Evolutionary conservation across 768 basidiomycete genomes (phyloP).

Genomic region (Boletellus emodensis): DNA sequence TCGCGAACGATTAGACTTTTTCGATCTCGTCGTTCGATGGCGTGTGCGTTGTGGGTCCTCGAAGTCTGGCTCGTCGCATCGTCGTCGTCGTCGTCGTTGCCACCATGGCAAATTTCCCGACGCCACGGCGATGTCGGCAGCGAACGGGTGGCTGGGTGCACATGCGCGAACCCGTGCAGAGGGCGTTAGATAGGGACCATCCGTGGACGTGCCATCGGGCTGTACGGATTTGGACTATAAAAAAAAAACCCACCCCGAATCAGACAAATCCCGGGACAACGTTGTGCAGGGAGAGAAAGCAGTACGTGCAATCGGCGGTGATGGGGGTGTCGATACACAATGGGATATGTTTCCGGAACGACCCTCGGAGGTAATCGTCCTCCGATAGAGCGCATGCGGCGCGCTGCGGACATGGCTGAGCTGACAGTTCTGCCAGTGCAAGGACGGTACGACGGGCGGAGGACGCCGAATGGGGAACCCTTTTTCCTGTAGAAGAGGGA

Average conservation of each 20-base stretch:
- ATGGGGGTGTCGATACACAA: not conserved
- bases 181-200: too few relatives aligned
- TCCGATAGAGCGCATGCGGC: too few relatives aligned
- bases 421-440: too few relatives aligned
- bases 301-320: slow-evolving; percentile 9
- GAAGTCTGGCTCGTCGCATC: too few relatives aligned
- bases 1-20: not conserved
- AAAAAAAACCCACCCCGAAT: not conserved
- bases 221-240: not conserved
- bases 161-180: slow-evolving; percentile 4
- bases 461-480: too few relatives aligned
- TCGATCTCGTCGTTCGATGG: not conserved
- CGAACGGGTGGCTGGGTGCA: slow-evolving; percentile 21
- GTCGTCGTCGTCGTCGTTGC: not conserved
- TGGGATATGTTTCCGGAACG: not conserved
- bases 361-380: not conserved
- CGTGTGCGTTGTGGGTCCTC: too few relatives aligned
- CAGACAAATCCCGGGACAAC: not conserved
- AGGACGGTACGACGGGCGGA: too few relatives aligned
- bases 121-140: slow-evolving; percentile 10
- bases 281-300: not conserved
- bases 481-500: too few relatives aligned
- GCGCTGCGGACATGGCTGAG: too few relatives aligned
- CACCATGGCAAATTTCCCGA: too few relatives aligned
- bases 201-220: too few relatives aligned